Percentiles rank a stretch among this genome's conserved stretches.
phyloP scores from a whole-genome alignment of 1,284 basidiomycete species.

The Ganoderma multipileum region DNA sequence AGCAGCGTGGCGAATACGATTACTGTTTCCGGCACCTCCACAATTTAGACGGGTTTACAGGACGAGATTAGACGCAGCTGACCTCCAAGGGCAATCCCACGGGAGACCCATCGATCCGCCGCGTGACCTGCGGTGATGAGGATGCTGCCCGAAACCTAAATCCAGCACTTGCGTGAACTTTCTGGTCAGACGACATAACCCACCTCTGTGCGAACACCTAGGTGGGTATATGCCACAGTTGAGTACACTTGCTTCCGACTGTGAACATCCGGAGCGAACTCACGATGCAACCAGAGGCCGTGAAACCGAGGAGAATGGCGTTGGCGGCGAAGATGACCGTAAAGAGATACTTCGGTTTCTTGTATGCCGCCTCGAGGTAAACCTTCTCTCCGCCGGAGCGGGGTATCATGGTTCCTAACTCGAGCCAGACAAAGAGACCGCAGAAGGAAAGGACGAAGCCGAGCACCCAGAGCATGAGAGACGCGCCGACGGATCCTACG shows the following conservation, averaged over 20 bases:
- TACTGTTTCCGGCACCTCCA: constrained; percentile 23
- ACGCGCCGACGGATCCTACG: constrained; percentile 69
- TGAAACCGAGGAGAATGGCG: constrained; percentile 65
- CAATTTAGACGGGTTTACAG: no score
- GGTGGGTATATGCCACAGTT: neutral
- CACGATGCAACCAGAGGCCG: constrained; percentile 64
- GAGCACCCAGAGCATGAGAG: constrained; percentile 73
- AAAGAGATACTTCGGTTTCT: constrained; percentile 63
- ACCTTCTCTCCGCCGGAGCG: constrained; percentile 75
- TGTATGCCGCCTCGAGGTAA: constrained; percentile 76
- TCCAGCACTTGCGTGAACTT: neutral
- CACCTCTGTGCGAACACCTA: constrained; percentile 40
- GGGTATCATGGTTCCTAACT: constrained; percentile 69
- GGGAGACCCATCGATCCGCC: constrained; percentile 54
- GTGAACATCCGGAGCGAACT: neutral
- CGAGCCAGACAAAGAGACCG: constrained; percentile 74
- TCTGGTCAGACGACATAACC: neutral
- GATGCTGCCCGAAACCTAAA: constrained; percentile 44
- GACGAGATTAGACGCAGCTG: constrained; percentile 5
- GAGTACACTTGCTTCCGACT: no score
- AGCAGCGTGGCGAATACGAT: constrained; percentile 33
- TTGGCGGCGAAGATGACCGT: constrained; percentile 68
- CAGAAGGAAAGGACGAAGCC: constrained; percentile 69
- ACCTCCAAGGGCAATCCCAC: constrained; percentile 66
- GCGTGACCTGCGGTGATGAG: constrained; percentile 51